Conservation (phyloP, 2,329 filamentous ascomycete species). For the Colletotrichum aenigma region DNA sequence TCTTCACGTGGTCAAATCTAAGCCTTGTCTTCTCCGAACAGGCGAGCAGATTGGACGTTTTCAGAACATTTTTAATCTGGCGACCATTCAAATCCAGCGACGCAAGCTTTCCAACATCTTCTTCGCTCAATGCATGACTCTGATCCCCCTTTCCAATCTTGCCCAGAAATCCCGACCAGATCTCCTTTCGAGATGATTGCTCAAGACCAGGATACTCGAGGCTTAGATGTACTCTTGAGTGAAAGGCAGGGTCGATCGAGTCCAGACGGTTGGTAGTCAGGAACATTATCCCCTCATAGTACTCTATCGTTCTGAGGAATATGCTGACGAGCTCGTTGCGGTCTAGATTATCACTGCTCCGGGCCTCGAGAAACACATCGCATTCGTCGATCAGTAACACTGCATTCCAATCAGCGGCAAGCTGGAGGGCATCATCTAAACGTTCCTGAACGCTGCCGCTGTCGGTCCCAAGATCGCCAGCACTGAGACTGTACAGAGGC, state of each 20-base stretch:
- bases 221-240: slow-evolving; percentile 22
- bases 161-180: background rate
- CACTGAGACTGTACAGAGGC: background rate
- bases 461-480: background rate
- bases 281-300: slow-evolving; percentile 38
- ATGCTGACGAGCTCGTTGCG: slow-evolving; percentile 25
- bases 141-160: background rate
- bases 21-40: background rate
- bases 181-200: background rate
- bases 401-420: slow-evolving; percentile 67
- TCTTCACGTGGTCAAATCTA: background rate
- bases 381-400: slow-evolving; percentile 86
- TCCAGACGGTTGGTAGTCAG: slow-evolving; percentile 45
- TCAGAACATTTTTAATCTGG: background rate
- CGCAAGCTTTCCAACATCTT: background rate
- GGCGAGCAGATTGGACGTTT: background rate
- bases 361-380: slow-evolving; percentile 75
- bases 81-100: background rate
- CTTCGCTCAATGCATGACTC: background rate
- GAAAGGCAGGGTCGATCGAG: slow-evolving; percentile 32
- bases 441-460: background rate
- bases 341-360: slow-evolving; percentile 61
- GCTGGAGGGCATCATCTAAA: background rate
- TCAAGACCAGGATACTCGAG: background rate
- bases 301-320: slow-evolving; percentile 41